Percentiles rank a stretch among this genome's conserved stretches.
phyloP scores from a whole-genome alignment of 164 flowering plant species.

The Nymphaea colorata region DNA sequence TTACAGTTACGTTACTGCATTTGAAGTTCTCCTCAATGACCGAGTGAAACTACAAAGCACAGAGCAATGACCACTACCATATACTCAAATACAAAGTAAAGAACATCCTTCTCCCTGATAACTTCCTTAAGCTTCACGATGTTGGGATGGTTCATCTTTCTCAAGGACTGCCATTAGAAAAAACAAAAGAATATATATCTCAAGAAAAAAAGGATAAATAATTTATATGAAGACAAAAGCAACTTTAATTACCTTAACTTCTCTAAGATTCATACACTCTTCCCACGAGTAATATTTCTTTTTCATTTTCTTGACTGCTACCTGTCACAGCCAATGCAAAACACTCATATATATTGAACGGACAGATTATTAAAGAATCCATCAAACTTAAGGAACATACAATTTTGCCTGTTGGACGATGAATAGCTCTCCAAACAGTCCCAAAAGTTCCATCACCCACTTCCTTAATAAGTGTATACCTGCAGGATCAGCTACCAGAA shows the following conservation, averaged over 20 bases:
- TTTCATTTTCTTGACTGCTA: slow-evolving; percentile 96
- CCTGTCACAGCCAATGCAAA: slow-evolving; percentile 28
- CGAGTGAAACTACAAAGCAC: neutral
- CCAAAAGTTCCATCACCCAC: slow-evolving; percentile 99
- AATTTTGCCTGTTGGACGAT: slow-evolving; percentile 87
- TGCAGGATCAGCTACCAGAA: slow-evolving; percentile 12
- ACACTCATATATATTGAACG: neutral
- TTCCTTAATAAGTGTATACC: slow-evolving; percentile 89
- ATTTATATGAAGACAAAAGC: neutral
- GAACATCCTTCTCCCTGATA: slow-evolving; percentile 72
- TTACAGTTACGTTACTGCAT: neutral
- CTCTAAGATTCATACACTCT: slow-evolving; percentile 91
- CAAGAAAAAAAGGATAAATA: neutral
- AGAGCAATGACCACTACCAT: slow-evolving; percentile 39
- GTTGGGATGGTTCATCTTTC: slow-evolving; percentile 90
- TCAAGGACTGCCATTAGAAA: slow-evolving; percentile 53
- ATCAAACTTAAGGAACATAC: slow-evolving; percentile 28
- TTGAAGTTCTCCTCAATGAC: neutral
- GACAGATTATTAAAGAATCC: neutral
- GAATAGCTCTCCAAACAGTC: slow-evolving; percentile 87
- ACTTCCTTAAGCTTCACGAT: slow-evolving; percentile 98
- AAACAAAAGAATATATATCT: neutral
- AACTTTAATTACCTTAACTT: slow-evolving; percentile 65
- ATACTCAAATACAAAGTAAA: slow-evolving; percentile 90
- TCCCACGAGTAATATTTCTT: slow-evolving; percentile 96